Base-by-base conservation (phyloP, 2,329 filamentous ascomycete genomes). In the Ceratocystis variospora region DNA sequence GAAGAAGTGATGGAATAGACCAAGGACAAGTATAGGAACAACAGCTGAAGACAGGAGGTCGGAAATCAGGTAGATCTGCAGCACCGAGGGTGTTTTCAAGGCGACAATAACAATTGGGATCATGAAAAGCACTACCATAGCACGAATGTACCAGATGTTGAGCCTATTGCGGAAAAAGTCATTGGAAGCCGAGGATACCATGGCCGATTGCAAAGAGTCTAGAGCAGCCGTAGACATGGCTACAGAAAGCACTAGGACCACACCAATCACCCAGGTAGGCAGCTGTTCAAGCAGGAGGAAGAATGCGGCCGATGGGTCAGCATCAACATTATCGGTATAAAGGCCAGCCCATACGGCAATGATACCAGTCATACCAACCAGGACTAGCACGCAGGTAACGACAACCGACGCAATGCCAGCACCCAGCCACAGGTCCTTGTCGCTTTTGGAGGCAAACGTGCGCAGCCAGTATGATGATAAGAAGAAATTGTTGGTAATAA, bases 401-500 rank as follows among this genome's bases (percentile, higher is more conserved):
- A 78, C 79, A 2, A 83, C 76, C 6, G 82, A 82, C 19, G 89
- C 88, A 62, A 89, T 79, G n/a, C 81, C 81, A 37, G 89, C 81
- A 62, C 89, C 90, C 65, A 92, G 79, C 79, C 84, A 86, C 5
- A 94, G 82, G 72, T 93, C 89, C 71, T 81, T 86, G 78, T 94
- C 89, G 0, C 87, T 89, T 74, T 83, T 87, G 63, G 88, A 88
- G 19, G 89, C 87, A 72, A 94, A 94, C 4, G 89, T 89, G 63
- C 89, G 86, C 74, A 93, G 83, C 89, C 89, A 94, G 75, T 90
- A 91, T 70, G 84, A 87, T 41, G 88, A 90, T 55, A 94, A 79
- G 78, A 94, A 94, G 79, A 94, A 92, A 78, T 92, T 86, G 76
- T 93, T 94, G 68, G 89, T 92, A 66, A 92, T 73, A 69, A 94